Conservation (phyloP, 306 rosid genomes). For the Prosopis cineraria region DNA sequence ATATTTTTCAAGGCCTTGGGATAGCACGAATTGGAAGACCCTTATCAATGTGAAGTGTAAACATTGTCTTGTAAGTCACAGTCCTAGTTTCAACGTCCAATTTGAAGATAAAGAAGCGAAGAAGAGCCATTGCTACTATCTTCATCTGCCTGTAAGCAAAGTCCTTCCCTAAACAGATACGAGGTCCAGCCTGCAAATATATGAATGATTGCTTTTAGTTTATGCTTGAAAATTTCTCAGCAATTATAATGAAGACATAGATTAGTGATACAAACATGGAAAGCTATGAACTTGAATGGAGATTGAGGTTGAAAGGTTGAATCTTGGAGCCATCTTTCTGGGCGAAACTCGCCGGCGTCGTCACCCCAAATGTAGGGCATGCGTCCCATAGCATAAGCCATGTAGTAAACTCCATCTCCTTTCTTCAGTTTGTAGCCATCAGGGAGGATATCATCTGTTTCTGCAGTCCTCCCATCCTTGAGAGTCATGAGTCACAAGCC, state of each 20-base stretch:
- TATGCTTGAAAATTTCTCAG: background rate
- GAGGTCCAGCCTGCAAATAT: slow-evolving; percentile 76
- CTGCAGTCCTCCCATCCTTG: slow-evolving; percentile 68
- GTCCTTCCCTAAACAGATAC: slow-evolving; percentile 74
- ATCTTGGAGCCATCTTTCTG: slow-evolving; percentile 73
- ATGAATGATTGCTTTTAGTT: too few relatives aligned
- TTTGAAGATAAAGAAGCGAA: slow-evolving; percentile 62
- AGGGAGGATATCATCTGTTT: slow-evolving; percentile 62
- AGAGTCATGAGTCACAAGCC: slow-evolving; percentile 17
- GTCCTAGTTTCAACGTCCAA: slow-evolving; percentile 45
- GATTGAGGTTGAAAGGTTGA: slow-evolving; percentile 65
- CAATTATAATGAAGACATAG: background rate
- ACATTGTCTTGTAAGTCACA: slow-evolving; percentile 61
- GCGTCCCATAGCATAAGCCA: slow-evolving; percentile 77
- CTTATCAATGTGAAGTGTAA: slow-evolving; percentile 79
- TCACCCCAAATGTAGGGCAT: slow-evolving; percentile 79
- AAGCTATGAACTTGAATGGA: slow-evolving; percentile 77
- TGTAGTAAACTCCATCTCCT: slow-evolving; percentile 67
- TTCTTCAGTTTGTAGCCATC: slow-evolving; percentile 62
- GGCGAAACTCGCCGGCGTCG: slow-evolving; percentile 63
- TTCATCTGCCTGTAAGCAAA: slow-evolving; percentile 85
- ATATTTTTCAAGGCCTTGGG: slow-evolving; percentile 47
- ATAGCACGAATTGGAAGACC: slow-evolving; percentile 62
- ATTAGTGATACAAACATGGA: slow-evolving; percentile 59
- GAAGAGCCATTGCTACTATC: slow-evolving; percentile 58